Evolutionary conservation across 805 yeast species (phyloP).

Genomic region (Starmerella bacillaris): DNA sequence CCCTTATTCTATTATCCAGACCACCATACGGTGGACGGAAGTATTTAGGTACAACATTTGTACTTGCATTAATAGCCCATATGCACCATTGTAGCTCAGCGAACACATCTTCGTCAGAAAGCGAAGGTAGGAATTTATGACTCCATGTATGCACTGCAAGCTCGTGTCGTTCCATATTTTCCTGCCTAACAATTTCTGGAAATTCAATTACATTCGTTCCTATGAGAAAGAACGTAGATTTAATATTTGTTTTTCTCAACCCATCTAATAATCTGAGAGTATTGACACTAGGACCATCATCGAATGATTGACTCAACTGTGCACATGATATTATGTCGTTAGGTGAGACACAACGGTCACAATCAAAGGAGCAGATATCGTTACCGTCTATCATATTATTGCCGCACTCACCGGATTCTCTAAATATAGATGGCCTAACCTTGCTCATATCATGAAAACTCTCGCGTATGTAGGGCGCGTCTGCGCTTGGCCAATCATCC

Average conservation of each 20-base stretch:
- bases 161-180: slow-evolving; percentile 49
- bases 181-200: slow-evolving; percentile 52
- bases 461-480: too few relatives aligned
- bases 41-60: slow-evolving; percentile 72
- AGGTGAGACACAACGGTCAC: slow-evolving; percentile 53
- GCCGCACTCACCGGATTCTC: too few relatives aligned
- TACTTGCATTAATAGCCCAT: slow-evolving; percentile 96
- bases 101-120: slow-evolving; percentile 61
- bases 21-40: slow-evolving; percentile 97
- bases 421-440: too few relatives aligned
- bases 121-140: slow-evolving; percentile 63
- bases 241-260: slow-evolving; percentile 26
- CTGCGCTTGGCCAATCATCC: too few relatives aligned
- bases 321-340: slow-evolving; percentile 69
- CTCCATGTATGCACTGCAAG: slow-evolving; percentile 88
- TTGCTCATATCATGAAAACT: too few relatives aligned
- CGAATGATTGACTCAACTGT: slow-evolving; percentile 69
- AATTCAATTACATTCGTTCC: slow-evolving; percentile 63
- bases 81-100: slow-evolving; percentile 90
- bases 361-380: slow-evolving; percentile 65
- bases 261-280: slow-evolving; percentile 42
- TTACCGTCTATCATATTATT: too few relatives aligned
- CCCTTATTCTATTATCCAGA: slow-evolving; percentile 66
- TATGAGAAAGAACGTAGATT: slow-evolving; percentile 66
- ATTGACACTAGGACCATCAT: slow-evolving; percentile 77